Evolutionary conservation across 257 asterid genomes (phyloP).

Genomic region (Nicotiana benthamiana): DNA sequence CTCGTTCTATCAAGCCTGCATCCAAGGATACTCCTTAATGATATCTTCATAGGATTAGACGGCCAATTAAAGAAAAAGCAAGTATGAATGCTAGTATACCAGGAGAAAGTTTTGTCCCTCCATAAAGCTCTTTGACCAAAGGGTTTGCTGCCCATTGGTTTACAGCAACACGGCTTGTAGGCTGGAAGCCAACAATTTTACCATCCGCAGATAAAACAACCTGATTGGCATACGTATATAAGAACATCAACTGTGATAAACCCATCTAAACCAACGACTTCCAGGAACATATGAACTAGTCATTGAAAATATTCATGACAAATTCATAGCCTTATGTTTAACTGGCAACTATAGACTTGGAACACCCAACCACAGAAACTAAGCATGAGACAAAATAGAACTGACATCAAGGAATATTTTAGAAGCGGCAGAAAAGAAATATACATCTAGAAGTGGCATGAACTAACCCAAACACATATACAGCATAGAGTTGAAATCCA

Average conservation of each 20-base stretch:
- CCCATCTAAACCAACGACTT: neutral
- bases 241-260: neutral
- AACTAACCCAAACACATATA: neutral
- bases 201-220: constrained; percentile 54
- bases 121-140: constrained; percentile 59
- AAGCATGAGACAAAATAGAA: neutral
- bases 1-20: constrained; percentile 71
- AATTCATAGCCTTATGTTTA: neutral
- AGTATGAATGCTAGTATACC: constrained; percentile 30
- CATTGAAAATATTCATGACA: neutral
- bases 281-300: neutral
- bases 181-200: constrained; percentile 61
- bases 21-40: neutral
- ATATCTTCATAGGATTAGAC: neutral
- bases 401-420: neutral
- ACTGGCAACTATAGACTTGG: neutral
- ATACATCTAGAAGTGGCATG: neutral
- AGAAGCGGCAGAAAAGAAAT: neutral
- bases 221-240: constrained; percentile 21
- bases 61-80: neutral
- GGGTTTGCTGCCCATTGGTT: constrained; percentile 88
- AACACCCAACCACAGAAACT: neutral
- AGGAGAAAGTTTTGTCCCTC: constrained; percentile 58
- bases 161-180: constrained; percentile 71
- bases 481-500: neutral